Percentiles rank a stretch among this genome's conserved stretches.
Conservation (phyloP, 1,139 yeast genomes). For the Yamadazyma atlantica region DNA sequence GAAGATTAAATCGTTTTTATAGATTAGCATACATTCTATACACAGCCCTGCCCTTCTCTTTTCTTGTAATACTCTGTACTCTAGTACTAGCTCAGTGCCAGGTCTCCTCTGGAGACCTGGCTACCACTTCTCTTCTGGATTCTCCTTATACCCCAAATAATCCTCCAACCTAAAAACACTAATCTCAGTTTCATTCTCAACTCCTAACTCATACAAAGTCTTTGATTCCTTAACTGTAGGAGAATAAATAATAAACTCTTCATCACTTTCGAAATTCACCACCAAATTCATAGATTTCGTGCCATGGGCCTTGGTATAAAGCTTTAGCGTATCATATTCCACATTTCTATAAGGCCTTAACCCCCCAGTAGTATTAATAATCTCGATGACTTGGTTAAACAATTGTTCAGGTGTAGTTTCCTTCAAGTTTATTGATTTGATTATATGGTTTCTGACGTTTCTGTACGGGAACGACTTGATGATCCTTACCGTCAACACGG, state of each 20-base stretch:
- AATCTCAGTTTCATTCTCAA: conserved; percentile 89
- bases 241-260: conserved; percentile 55
- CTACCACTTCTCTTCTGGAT: conserved; percentile 92
- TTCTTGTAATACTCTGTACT: too few species aligned
- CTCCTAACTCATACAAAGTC: conserved; percentile 63
- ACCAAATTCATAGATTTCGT: conserved; percentile 91
- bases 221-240: conserved; percentile 31
- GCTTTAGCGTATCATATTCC: conserved; percentile 72
- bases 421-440: conserved; percentile 71
- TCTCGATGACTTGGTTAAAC: conserved; percentile 42
- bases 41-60: too few species aligned
- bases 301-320: conserved; percentile 94
- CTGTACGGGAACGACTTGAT: conserved; percentile 92
- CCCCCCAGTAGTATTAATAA: conserved; percentile 64
- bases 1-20: not conserved
- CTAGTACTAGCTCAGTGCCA: too few species aligned
- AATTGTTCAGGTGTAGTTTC: conserved; percentile 66
- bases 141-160: conserved; percentile 65
- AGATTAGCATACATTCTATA: too few species aligned
- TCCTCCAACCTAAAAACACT: conserved; percentile 70
- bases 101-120: too few species aligned
- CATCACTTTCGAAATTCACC: conserved; percentile 76
- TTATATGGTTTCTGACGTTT: conserved; percentile 78
- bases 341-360: conserved; percentile 82
- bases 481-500: conserved; percentile 80